Evolutionary conservation across 768 basidiomycete genomes (phyloP).

Genomic region (Lactifluus volemus): DNA sequence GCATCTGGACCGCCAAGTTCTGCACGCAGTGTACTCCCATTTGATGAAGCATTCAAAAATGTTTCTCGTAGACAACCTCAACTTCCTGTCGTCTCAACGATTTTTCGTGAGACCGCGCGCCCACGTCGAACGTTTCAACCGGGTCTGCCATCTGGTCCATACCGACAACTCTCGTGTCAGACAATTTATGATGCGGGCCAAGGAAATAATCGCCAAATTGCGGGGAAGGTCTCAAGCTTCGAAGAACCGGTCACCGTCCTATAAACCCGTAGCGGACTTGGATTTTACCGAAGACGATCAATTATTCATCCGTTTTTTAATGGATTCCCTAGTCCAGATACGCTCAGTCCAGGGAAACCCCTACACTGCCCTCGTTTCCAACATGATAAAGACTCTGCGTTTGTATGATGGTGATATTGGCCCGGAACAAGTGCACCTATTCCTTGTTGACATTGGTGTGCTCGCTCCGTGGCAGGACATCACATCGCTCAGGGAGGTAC

Average conservation of each 20-base stretch:
- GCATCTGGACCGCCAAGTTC: conserved; percentile 26
- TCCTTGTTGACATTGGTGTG: conserved; percentile 65
- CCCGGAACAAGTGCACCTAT: conserved; percentile 33
- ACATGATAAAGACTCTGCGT: conserved; percentile 51
- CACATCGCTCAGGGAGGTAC: conserved; percentile 19
- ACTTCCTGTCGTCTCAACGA: conserved; percentile 39
- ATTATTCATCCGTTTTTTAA: conserved; percentile 50
- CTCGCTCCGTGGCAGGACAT: conserved; percentile 75
- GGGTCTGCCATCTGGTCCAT: conserved; percentile 42
- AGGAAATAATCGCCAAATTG: conserved; percentile 28
- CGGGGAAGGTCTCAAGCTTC: background rate
- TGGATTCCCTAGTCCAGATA: conserved; percentile 40
- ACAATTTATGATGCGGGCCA: conserved; percentile 45
- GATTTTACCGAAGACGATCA: conserved; percentile 47
- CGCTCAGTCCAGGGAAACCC: conserved; percentile 54
- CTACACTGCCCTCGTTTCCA: conserved; percentile 41
- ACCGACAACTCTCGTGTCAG: conserved; percentile 32
- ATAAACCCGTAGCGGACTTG: conserved; percentile 24
- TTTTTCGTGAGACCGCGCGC: conserved; percentile 58
- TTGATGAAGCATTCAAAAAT: conserved; percentile 46
- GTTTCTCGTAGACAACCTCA: conserved; percentile 42
- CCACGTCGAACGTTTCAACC: conserved; percentile 43
- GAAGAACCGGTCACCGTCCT: conserved; percentile 24
- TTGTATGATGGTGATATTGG: conserved; percentile 28
- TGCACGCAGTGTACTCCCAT: conserved; percentile 49